Conservation (phyloP, 1,284 basidiomycete species). For the Sporisorium sorghi region DNA sequence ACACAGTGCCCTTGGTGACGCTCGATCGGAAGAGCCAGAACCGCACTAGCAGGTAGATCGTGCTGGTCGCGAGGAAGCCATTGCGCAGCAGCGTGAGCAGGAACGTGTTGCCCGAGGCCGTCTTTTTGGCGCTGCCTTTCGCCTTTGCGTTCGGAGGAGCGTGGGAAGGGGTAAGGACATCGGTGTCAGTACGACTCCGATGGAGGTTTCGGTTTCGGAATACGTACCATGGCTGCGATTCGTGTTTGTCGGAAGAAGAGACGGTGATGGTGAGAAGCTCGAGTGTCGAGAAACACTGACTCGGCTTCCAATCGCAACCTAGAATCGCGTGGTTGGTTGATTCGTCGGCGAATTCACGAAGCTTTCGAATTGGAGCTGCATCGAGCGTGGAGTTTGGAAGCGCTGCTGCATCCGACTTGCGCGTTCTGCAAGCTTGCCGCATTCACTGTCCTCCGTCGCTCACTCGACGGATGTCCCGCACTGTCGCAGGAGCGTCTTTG, state of each 20-base stretch:
- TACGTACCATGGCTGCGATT: conserved; percentile 10
- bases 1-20: conserved; percentile 31
- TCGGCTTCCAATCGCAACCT: neutral
- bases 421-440: neutral
- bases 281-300: neutral
- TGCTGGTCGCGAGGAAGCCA: conserved; percentile 64
- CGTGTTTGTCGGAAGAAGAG: neutral
- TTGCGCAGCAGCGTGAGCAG: conserved; percentile 53
- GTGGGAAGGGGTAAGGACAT: too few species aligned
- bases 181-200: too few species aligned
- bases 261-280: conserved; percentile 4
- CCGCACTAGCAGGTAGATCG: conserved; percentile 54
- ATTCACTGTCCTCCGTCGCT: neutral
- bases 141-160: conserved; percentile 18
- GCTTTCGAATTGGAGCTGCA: neutral
- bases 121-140: conserved; percentile 55
- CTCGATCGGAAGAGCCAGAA: conserved; percentile 50
- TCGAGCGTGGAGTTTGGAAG: conserved; percentile 1
- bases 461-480: conserved; percentile 2
- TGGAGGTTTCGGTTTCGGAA: too few species aligned
- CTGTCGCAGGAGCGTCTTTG: neutral
- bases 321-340: conserved; percentile 7
- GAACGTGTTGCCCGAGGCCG: conserved; percentile 56
- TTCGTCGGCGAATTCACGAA: conserved; percentile 11
- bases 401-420: conserved; percentile 5